Evolutionary conservation across 2,329 filamentous ascomycete species (phyloP).

Genomic region (Fusarium pseudograminearum): DNA sequence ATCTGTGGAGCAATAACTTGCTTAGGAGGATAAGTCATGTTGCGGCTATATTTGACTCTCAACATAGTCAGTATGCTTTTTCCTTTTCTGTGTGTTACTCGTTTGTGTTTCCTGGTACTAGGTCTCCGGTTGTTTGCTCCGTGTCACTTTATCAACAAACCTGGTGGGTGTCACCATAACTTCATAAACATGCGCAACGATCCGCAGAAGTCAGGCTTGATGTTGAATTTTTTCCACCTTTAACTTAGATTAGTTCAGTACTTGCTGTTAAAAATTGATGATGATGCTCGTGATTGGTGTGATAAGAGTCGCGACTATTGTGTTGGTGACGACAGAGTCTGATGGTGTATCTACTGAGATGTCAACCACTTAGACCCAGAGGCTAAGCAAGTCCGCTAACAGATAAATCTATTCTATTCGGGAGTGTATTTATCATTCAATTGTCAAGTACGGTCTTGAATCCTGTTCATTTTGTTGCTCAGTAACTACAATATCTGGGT

Average conservation of each 20-base stretch:
- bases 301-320: too few relatives aligned
- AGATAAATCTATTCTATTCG: not conserved
- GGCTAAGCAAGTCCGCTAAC: not conserved
- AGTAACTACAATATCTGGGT: not conserved
- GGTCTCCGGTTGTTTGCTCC: not conserved
- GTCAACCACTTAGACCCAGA: not conserved
- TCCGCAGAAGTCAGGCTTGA: too few relatives aligned
- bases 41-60: not conserved
- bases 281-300: not conserved
- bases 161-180: not conserved
- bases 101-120: not conserved
- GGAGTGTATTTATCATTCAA: not conserved
- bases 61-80: not conserved
- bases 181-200: not conserved
- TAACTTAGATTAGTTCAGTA: not conserved
- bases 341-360: not conserved
- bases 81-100: not conserved
- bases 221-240: not conserved
- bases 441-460: not conserved
- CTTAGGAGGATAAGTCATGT: not conserved
- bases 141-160: not conserved
- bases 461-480: not conserved
- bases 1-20: not conserved
- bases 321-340: not conserved
- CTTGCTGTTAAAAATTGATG: too few relatives aligned